Conservation (phyloP, 129 eudicot species). For the Helichrysum umbraculigerum region DNA sequence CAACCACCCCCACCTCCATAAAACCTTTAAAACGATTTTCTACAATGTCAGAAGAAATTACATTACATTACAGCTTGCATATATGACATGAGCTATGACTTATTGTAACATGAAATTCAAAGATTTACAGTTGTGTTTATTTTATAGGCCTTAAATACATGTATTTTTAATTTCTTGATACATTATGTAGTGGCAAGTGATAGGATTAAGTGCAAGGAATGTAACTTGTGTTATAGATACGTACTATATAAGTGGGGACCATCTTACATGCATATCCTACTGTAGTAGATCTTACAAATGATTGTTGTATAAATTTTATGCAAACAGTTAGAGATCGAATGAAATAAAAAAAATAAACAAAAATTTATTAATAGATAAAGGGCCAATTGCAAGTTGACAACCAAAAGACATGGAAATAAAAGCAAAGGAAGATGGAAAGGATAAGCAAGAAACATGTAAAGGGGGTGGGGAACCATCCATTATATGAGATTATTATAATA, state of each 20-base stretch:
- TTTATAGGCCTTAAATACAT: neutral
- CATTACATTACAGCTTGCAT: constrained; percentile 8
- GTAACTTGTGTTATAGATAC: neutral
- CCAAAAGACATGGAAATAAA: constrained; percentile 30
- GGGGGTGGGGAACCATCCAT: constrained; percentile 32
- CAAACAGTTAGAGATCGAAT: neutral
- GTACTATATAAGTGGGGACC: neutral
- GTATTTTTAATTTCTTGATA: neutral
- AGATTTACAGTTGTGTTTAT: neutral
- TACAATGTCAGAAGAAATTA: constrained; percentile 2
- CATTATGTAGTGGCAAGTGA: neutral
- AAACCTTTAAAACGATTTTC: neutral
- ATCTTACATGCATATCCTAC: constrained; percentile 5
- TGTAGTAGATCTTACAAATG: neutral
- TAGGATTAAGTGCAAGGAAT: neutral
- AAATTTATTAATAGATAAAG: neutral
- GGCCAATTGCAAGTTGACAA: constrained; percentile 14
- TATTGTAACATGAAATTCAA: constrained; percentile 15
- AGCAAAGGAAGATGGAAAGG: constrained; percentile 28
- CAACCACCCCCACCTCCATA: constrained; percentile 30
- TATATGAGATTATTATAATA: constrained; percentile 21
- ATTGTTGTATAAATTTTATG: neutral
- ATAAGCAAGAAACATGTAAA: constrained; percentile 42
- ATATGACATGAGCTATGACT: neutral
- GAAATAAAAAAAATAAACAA: neutral